Conservation (phyloP, 257 asterid species). For the Oldenlandia corymbosa region DNA sequence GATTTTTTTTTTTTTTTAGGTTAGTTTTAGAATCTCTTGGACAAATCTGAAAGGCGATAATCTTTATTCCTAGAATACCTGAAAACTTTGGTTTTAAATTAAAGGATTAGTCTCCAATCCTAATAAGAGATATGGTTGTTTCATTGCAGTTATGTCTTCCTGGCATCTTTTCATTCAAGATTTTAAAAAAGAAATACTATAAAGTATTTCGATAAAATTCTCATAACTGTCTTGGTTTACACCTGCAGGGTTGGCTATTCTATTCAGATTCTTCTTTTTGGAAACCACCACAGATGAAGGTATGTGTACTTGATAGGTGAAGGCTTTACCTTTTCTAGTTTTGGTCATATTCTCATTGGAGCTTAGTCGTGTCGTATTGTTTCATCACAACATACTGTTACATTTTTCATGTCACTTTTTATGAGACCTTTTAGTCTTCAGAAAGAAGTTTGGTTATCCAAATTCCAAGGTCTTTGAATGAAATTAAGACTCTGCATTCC, state of each 20-base stretch:
- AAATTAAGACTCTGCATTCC: not conserved
- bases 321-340: not conserved
- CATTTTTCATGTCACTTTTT: too few relatives aligned
- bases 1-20: not conserved
- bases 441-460: too few relatives aligned
- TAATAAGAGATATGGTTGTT: not conserved
- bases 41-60: not conserved
- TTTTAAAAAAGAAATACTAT: not conserved
- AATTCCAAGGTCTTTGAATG: not conserved
- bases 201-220: not conserved
- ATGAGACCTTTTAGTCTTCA: not conserved
- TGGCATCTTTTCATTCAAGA: not conserved
- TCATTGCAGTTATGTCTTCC: not conserved
- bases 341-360: not conserved
- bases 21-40: not conserved
- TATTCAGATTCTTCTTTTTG: slow-evolving; percentile 85
- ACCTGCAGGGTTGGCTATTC: slow-evolving; percentile 92
- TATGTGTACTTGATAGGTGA: slow-evolving; percentile 15
- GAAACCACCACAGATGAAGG: slow-evolving; percentile 99
- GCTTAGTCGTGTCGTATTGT: not conserved
- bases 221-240: not conserved
- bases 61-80: not conserved
- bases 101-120: not conserved
- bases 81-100: not conserved
- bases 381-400: not conserved